Evolutionary conservation across 2,329 filamentous ascomycete genomes (phyloP), one percentile per base, ranked within the genome.

Genomic region (Claviceps capensis): DNA sequence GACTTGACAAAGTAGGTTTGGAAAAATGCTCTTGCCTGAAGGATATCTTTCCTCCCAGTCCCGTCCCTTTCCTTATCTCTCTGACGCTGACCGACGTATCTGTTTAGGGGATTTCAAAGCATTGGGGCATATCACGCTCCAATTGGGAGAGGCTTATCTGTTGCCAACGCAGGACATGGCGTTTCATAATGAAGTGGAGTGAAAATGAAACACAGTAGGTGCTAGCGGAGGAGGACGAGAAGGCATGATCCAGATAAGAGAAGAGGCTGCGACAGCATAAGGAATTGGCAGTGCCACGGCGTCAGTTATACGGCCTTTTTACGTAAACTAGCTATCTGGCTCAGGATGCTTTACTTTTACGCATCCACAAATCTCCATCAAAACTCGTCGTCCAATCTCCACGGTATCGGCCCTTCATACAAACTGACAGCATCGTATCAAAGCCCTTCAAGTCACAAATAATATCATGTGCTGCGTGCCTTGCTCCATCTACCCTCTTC

Each of bases 71-170:
- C 9, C 9, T 26, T 8, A 16, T 26, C 13, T 44, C 4, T 26
- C 22, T 8, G 7, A n/a, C 34, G n/a, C 47, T 55, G 62, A 71
- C 60, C 45, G 42, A 45, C 36, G 16, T 37, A n/a, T 49, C 40
- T 44, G n/a, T 26, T 4, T 26, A 81, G 78, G 67, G 81, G 81
- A 0, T 83, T 83, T 58, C 80, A 83, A 62, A 82, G 76, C 56
- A 83, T 83, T 49, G 77, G 78, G 34, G 74, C 78, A 1, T 83
- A 79, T 55, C 80, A 83, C 57, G 76, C 78, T 41, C 74, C 74
- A 1, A 71, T 75, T 9, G 67, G 71, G n/a, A 66, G 69, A 44
- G 73, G 73, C 3, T 62, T 73, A 42, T 64, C 72, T 34, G 68
- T 75, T 51, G 66, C 68, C 19, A 69, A 64, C 30, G 67, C 71